Evolutionary conservation across 164 flowering plant species (phyloP), one percentile per base, ranked within the genome.

Genomic region (Tetracentron sinense): DNA sequence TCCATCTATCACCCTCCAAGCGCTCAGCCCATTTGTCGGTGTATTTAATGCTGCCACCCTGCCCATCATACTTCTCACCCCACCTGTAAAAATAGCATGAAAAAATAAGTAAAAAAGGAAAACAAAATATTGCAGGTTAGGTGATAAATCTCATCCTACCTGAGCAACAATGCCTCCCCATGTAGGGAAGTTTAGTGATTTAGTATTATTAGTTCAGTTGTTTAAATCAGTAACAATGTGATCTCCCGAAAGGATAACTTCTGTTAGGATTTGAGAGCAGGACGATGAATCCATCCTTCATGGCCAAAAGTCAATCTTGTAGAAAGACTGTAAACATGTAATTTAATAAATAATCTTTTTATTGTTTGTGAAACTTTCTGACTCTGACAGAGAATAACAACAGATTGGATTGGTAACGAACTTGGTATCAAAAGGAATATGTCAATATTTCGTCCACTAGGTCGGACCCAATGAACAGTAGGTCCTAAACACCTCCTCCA

Each of bases 11-110:
- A 26, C 85, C 93, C 68, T 88, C 92, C 7, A 56, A 74, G 1
- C 94, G 86, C 74, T 91, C 96, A 0, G 99, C 97, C 99, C 99
- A 94, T 80, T 94, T 94, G 74, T 91, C 99, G 0, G 97, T 94
- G 79, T 94, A 94, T 65, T 94, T 94, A n/a, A 65, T 78, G 79
- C 97, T 89, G 54, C 89, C 86, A 42, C 99, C 96, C 46, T 66
- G 77, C 12, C 97, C 99, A 46, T 94, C 95, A 64, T 87, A 94
- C 67, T 76, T 79, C 75, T 94, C 99, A n/a, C 97, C 99, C 99
- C 99, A 94, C 82, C 99, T 91, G 81, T 59, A 52, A 76, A 7
- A 29, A 0, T 20, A 38, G 5, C 8, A 25, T 6, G 27, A 5
- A 14, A 25, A 23, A 16, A 51, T 42, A 11, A 20, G 42, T 12